Evolutionary conservation across 148 eudicot species (phyloP).

Genomic region (Persicaria tinctoria): DNA sequence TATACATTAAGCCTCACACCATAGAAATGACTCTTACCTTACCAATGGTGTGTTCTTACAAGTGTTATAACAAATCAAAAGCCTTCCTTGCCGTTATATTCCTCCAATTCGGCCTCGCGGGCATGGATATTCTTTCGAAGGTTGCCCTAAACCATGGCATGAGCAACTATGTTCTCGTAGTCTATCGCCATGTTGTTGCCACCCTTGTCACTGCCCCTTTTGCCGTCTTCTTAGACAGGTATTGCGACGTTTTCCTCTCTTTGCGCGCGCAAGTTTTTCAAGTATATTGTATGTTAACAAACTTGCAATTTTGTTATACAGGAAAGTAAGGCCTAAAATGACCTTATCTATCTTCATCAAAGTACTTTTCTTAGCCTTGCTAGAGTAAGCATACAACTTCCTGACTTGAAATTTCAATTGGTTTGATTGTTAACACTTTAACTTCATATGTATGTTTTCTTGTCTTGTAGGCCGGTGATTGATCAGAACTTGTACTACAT

Average conservation of each 20-base stretch:
- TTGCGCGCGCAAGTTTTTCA: neutral
- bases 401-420: neutral
- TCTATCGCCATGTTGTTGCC: conserved; percentile 90
- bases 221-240: conserved; percentile 76
- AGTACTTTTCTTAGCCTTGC: conserved; percentile 54
- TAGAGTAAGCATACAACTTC: conserved; percentile 48
- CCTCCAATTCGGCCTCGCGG: conserved; percentile 76
- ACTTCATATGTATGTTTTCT: too few species aligned
- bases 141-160: conserved; percentile 75
- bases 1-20: neutral
- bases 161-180: conserved; percentile 91
- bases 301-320: conserved; percentile 16
- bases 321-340: conserved; percentile 87
- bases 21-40: conserved; percentile 4
- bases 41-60: neutral
- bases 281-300: neutral
- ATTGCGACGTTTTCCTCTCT: conserved; percentile 6
- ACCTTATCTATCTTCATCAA: conserved; percentile 56
- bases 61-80: conserved; percentile 32
- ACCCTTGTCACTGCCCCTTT: conserved; percentile 67
- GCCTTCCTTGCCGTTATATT: conserved; percentile 62
- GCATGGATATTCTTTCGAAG: conserved; percentile 86
- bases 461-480: conserved; percentile 64
- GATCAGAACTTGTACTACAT: conserved; percentile 74
- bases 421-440: too few species aligned